phyloP scores from a whole-genome alignment of 345 rosid species.

The Eutrema yunnanense region DNA sequence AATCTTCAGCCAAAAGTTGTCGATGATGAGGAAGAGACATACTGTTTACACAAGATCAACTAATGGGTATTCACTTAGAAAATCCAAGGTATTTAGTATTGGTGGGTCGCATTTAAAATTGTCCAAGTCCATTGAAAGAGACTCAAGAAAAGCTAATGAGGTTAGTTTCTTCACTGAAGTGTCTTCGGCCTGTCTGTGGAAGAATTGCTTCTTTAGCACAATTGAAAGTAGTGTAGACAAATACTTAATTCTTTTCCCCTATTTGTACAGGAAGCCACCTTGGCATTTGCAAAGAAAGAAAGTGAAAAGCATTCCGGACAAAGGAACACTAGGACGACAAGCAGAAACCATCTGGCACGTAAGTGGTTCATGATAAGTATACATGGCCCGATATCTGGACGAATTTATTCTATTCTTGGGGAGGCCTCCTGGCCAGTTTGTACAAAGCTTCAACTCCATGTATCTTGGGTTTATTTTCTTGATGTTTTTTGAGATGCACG shows the following conservation, averaged over 20 bases:
- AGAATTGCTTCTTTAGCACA: not conserved
- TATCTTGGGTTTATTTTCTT: slow-evolving; percentile 6
- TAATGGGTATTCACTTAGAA: slow-evolving; percentile 79
- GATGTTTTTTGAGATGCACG: slow-evolving; percentile 2
- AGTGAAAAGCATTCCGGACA: slow-evolving; percentile 43
- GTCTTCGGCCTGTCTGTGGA: not conserved
- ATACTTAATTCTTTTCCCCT: not conserved
- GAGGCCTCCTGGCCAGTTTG: slow-evolving; percentile 21
- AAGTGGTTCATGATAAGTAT: slow-evolving; percentile 32
- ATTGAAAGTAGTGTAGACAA: slow-evolving; percentile 5
- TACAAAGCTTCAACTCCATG: slow-evolving; percentile 8
- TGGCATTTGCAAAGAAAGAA: slow-evolving; percentile 65
- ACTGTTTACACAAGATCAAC: slow-evolving; percentile 77
- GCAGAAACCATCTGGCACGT: slow-evolving; percentile 41
- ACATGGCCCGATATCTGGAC: slow-evolving; percentile 21
- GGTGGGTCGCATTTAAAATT: slow-evolving; percentile 90
- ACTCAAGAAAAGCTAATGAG: slow-evolving; percentile 83
- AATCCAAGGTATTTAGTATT: slow-evolving; percentile 84
- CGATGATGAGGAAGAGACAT: slow-evolving; percentile 65
- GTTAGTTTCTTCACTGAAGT: slow-evolving; percentile 36
- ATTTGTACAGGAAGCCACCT: slow-evolving; percentile 68
- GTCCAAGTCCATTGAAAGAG: slow-evolving; percentile 88
- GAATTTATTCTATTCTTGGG: not conserved
- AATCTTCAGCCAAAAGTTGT: slow-evolving; percentile 55
- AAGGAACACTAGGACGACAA: slow-evolving; percentile 34